Evolutionary conservation across 768 basidiomycete species (phyloP).

Genomic region (Naganishia vishniacii): DNA sequence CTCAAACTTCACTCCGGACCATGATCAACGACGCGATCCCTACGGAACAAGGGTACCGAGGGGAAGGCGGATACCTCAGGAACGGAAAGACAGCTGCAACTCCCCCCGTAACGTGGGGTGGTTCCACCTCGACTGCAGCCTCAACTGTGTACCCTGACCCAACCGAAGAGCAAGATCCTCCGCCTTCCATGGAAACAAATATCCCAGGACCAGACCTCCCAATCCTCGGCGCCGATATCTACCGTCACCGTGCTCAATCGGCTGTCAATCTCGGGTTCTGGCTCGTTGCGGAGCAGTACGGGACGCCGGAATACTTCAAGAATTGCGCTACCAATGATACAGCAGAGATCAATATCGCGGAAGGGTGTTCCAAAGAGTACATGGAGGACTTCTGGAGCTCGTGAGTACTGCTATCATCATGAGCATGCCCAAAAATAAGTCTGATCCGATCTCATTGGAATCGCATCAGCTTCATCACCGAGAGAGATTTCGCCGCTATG

Average conservation of each 20-base stretch:
- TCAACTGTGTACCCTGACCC: neutral
- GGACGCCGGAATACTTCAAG: slow-evolving; percentile 62
- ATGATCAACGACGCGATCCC: slow-evolving; percentile 49
- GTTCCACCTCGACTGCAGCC: neutral
- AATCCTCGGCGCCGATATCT: slow-evolving; percentile 30
- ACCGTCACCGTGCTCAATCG: slow-evolving; percentile 61
- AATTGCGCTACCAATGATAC: slow-evolving; percentile 54
- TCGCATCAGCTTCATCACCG: slow-evolving; percentile 40
- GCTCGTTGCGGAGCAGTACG: slow-evolving; percentile 72
- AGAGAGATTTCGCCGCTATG: slow-evolving; percentile 40
- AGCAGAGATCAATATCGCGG: slow-evolving; percentile 53
- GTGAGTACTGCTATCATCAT: slow-evolving; percentile 2
- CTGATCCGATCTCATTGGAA: neutral
- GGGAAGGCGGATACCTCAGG: neutral
- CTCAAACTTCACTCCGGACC: too few species aligned
- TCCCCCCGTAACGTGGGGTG: neutral
- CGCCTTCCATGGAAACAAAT: neutral
- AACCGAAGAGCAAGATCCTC: neutral
- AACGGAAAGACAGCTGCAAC: neutral
- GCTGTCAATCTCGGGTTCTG: slow-evolving; percentile 64
- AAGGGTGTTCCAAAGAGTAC: slow-evolving; percentile 52
- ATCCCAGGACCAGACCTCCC: too few species aligned
- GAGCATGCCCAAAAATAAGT: neutral
- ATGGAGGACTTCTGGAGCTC: slow-evolving; percentile 40
- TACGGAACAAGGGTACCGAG: neutral